phyloP scores from a whole-genome alignment of 805 yeast genomes.

The Starmerella bombi region DNA sequence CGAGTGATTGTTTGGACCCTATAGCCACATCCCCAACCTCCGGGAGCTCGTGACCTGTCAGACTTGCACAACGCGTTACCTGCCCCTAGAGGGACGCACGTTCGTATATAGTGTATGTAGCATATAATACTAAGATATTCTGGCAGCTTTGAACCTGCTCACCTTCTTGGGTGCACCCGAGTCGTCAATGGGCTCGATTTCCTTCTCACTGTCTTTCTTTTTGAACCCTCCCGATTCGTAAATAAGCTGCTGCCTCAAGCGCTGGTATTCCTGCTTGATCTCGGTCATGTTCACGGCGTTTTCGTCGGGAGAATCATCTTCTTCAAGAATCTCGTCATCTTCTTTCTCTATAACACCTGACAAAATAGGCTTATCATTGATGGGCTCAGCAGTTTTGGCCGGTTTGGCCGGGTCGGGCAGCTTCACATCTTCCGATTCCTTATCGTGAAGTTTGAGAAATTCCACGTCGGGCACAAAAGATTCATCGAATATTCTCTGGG shows the following conservation, averaged over 20 bases:
- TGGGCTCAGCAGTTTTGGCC: neutral
- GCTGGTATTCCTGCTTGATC: conserved; percentile 40
- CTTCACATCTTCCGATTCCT: neutral
- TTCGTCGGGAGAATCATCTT: conserved; percentile 2
- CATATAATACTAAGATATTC: too few relatives aligned
- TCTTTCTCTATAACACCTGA: conserved; percentile 11
- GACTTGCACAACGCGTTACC: too few relatives aligned
- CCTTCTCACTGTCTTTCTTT: conserved; percentile 38
- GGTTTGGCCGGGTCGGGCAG: neutral
- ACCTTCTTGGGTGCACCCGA: conserved; percentile 43
- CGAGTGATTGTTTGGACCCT: too few relatives aligned
- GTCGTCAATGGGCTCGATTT: conserved; percentile 57
- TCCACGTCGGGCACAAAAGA: conserved; percentile 21
- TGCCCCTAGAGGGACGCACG: too few relatives aligned
- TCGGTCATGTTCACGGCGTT: conserved; percentile 18
- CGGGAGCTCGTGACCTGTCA: too few relatives aligned
- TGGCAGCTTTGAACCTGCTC: conserved; percentile 58
- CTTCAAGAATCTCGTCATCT: conserved; percentile 5
- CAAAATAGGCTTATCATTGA: conserved; percentile 7
- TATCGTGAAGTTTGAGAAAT: conserved; percentile 18
- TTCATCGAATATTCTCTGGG: conserved; percentile 15
- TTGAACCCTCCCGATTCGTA: conserved; percentile 37
- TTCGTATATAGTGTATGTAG: too few relatives aligned
- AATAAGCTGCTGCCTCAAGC: conserved; percentile 39
- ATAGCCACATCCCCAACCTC: too few relatives aligned